A percentile compares a stretch with the other conserved stretches of the same genome.
Conservation (phyloP, 2,329 filamentous ascomycete species). For the Calonectria crousiana region DNA sequence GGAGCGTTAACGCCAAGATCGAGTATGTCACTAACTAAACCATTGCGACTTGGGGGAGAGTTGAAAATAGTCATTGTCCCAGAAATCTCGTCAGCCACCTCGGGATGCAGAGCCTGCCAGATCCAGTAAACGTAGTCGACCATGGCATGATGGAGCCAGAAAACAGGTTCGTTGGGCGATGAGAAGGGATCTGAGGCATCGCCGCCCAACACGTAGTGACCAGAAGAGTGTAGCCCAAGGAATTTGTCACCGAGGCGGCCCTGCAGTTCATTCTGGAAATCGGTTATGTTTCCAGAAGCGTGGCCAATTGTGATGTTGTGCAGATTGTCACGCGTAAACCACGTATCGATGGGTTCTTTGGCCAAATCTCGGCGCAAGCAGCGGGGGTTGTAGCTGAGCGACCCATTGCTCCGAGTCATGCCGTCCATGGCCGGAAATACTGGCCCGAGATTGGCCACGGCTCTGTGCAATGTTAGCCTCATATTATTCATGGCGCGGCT, state of each 20-base stretch:
- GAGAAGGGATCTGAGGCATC: background rate
- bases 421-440: background rate
- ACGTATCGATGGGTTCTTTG: background rate
- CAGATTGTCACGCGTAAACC: background rate
- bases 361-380: background rate
- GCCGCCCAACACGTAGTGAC: background rate
- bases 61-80: background rate
- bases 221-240: background rate
- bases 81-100: background rate
- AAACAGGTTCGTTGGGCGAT: background rate
- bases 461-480: background rate
- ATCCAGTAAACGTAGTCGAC: background rate
- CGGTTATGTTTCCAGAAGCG: background rate
- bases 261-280: background rate
- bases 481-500: background rate
- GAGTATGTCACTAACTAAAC: background rate
- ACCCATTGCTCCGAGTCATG: background rate
- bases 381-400: background rate
- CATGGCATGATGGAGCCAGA: background rate
- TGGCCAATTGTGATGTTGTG: background rate
- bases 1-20: background rate
- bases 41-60: background rate
- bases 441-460: background rate
- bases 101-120: background rate
- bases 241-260: background rate